Evolutionary conservation across 495 filamentous ascomycete species (phyloP).

Genomic region (Durotheca rogersii): DNA sequence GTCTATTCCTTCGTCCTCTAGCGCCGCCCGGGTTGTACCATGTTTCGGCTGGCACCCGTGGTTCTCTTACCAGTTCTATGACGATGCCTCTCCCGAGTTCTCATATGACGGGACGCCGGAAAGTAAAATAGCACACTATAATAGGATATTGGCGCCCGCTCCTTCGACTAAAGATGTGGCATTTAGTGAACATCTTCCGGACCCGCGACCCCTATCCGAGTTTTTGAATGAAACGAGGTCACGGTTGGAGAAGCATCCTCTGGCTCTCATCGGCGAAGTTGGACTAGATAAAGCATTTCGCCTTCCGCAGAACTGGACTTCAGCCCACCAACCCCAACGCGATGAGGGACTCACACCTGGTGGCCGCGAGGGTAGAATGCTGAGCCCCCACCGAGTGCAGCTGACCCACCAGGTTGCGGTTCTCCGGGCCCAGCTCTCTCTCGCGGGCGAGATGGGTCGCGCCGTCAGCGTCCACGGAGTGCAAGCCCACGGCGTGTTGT

Average conservation of each 20-base stretch:
- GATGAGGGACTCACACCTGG: constrained; percentile 68
- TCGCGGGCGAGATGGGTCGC: constrained; percentile 79
- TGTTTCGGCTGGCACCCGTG: constrained; percentile 99
- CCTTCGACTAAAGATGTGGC: constrained; percentile 51
- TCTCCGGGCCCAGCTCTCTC: constrained; percentile 75
- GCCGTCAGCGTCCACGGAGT: constrained; percentile 90
- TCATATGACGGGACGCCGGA: constrained; percentile 40
- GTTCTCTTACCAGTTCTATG: constrained; percentile 88
- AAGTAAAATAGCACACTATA: constrained; percentile 71
- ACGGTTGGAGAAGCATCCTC: constrained; percentile 62
- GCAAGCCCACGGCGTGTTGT: constrained; percentile 80
- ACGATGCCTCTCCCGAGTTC: constrained; percentile 51
- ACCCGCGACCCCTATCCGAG: constrained; percentile 66
- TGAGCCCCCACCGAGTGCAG: constrained; percentile 74
- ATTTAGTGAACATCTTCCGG: constrained; percentile 68
- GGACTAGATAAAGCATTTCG: constrained; percentile 86
- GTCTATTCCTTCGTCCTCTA: constrained; percentile 9
- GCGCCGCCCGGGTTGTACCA: constrained; percentile 58
- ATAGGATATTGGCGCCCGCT: constrained; percentile 60
- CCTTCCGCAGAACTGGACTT: constrained; percentile 65
- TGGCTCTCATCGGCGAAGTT: constrained; percentile 82
- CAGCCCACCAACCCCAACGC: constrained; percentile 33
- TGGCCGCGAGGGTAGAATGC: constrained; percentile 71
- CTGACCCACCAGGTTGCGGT: constrained; percentile 76
- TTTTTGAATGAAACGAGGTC: constrained; percentile 64